Base-by-base conservation (phyloP, 1,284 basidiomycete species). In the Rhodotorula sp. region DNA sequence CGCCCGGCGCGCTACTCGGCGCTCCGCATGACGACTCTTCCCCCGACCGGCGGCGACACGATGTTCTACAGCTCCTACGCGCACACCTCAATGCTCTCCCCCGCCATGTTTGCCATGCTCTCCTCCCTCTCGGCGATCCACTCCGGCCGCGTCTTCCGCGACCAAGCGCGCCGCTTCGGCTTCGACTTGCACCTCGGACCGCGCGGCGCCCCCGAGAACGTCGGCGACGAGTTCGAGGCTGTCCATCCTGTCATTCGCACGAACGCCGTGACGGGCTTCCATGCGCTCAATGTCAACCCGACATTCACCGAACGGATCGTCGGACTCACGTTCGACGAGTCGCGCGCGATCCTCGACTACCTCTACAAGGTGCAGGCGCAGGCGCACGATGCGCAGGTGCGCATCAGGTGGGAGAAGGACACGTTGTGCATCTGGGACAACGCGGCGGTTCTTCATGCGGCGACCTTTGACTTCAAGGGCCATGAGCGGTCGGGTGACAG, bases 271-370 rank as follows among this genome's bases (percentile, higher is more conserved):
- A 89, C 88, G 0, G 88, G 88, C 4, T 88, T 83, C 83, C 87
- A 88, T 77, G 80, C 69, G 11, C 78, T 89, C 37, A 89, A 87
- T 75, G 86, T 89, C 64, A 88, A 89, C 82, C 76, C 78, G 54
- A 84, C 82, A 13, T 89, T 89, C 80, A 89, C 87, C 4, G 85
- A 83, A 71, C 83, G 84, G 47, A 87, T 89, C 76, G 79, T 86
- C 54, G 87, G 86, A 76, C 81, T 89, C 51, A 81, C 83, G 7
- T 52, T 80, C 80, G 85, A 86, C 63, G 88, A 89, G 80, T 86
- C 85, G 34, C 83, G 86, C 55, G 75, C 81, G 44, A 70, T 86
- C 8, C 80, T 87, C 31, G 80, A 82, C 40, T 80, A 84, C 77
- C 80, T 87, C 10, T 81, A 80, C 73, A 79, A 82, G 47, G 70